Evolutionary conservation across 2,329 filamentous ascomycete species (phyloP), one percentile per base, ranked within the genome.

Genomic region (Cladosporium sp.): DNA sequence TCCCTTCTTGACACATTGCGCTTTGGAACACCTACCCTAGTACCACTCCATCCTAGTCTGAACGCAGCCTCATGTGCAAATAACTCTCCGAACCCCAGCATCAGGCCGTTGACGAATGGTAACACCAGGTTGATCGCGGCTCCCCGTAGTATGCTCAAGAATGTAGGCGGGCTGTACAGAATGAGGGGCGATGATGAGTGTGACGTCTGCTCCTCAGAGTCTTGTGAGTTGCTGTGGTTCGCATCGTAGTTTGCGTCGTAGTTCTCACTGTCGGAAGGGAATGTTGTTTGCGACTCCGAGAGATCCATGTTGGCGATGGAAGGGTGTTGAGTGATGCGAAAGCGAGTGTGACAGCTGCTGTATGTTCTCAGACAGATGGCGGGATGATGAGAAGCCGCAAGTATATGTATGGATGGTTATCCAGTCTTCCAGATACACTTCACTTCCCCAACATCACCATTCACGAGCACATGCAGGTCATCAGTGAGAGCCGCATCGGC

Each of bases 61-160:
- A 93, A 99, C 1, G 94, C 94, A 51, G 90, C 88, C 77, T 99
- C 94, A 71, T 99, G 94, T 56, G 94, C 94, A 74, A 99, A 93
- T 52, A 99, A 77, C 77, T 99, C 94, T 65, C 94, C 94, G 70
- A 99, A 97, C 2, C 94, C 94, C 68, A 99, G 77, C 94, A 99
- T 99, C 80, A 99, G 83, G 47, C 94, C 94, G 76, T 99, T 99
- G 70, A 99, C 85, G 69, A 99, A 99, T 0, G 94, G 94, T 19
- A 99, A 77, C 1, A 99, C 68, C n/a, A 99, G 79, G 73, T 99
- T 99, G 76, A 99, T 99, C 5, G 92, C 91, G 15, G 91, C 90
- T 36, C 94, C 91, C 56, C 93, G 85, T 56, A 97, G 64, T 61
- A 99, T 74, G 9, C 89, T 86, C 90, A 90, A 96, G 44, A 95